These are phyloP conservation scores for Brassica napus DNA, from an alignment of 345 rosid species.

Conservation along the genomic window DNA sequence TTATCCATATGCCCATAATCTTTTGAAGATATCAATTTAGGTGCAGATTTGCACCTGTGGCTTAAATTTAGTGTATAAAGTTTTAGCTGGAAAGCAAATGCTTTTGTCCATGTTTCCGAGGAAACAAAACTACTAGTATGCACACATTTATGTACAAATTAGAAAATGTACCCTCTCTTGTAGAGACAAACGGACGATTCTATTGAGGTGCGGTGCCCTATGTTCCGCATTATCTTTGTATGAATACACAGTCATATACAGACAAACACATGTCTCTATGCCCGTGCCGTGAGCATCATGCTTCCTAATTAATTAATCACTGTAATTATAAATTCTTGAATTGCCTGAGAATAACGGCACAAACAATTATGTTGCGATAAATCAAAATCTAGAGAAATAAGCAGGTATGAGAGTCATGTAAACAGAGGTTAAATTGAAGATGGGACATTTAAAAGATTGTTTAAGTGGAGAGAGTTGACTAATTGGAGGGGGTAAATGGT, in stretches of 20 bases:
- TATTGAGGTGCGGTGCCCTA: slow-evolving; percentile 26
- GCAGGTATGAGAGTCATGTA: slow-evolving; percentile 9
- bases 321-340: slow-evolving; percentile 1
- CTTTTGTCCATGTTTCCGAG: slow-evolving; percentile 44
- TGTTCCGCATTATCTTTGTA: slow-evolving; percentile 37
- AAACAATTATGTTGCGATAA: slow-evolving; percentile 5
- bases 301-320: slow-evolving; percentile 21
- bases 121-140: slow-evolving; percentile 20
- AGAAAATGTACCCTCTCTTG: slow-evolving; percentile 16
- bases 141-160: slow-evolving; percentile 16
- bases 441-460: slow-evolving; percentile 4
- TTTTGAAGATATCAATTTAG: background rate
- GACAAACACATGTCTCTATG: slow-evolving; percentile 33
- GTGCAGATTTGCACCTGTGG: slow-evolving; percentile 28
- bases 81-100: slow-evolving; percentile 44
- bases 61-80: slow-evolving; percentile 32
- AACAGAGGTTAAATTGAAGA: slow-evolving; percentile 5
- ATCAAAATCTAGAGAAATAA: slow-evolving; percentile 2
- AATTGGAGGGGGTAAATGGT: too few species aligned
- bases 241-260: slow-evolving; percentile 17
- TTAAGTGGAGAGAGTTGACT: slow-evolving; percentile 40
- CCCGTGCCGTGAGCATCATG: slow-evolving; percentile 44
- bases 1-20: slow-evolving; percentile 32
- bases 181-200: slow-evolving; percentile 39
- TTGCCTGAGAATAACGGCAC: slow-evolving; percentile 35